Conservation (phyloP, 305 asterid species). For the Fraxinus velutina region DNA sequence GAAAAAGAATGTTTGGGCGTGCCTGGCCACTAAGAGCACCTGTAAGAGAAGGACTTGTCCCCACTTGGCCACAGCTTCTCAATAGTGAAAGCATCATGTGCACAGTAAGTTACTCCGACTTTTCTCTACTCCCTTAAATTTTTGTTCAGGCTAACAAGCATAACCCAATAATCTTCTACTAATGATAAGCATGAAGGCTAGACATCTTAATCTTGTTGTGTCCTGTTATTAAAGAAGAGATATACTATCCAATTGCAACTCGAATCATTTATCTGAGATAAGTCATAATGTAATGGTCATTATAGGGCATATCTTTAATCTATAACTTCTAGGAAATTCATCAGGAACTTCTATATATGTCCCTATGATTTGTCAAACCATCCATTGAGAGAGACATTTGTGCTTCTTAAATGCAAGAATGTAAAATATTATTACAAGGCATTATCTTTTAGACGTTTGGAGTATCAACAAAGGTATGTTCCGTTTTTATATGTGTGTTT, state of each 20-base stretch:
- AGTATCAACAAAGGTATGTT: background rate
- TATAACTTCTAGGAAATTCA: background rate
- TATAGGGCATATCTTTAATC: background rate
- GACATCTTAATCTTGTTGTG: background rate
- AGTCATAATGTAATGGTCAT: background rate
- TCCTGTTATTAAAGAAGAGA: background rate
- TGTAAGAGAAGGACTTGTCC: conserved; percentile 74
- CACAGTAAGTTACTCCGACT: conserved; percentile 50
- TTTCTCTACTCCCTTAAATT: background rate
- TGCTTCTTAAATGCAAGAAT: background rate
- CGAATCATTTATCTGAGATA: background rate
- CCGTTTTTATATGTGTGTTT: background rate
- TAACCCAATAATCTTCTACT: background rate
- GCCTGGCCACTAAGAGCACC: conserved; percentile 98
- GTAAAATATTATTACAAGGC: background rate
- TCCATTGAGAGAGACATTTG: background rate
- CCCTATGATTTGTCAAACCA: background rate
- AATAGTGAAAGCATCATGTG: conserved; percentile 48
- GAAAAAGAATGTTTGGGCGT: conserved; percentile 88
- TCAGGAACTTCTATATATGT: background rate
- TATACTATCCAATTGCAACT: background rate
- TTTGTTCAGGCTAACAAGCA: background rate
- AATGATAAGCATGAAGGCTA: background rate
- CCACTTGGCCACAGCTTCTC: conserved; percentile 77
- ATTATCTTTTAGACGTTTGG: background rate